Percentiles rank a stretch among this genome's conserved stretches.
phyloP scores from a whole-genome alignment of 2,329 filamentous ascomycete species.

The Tothia fuscella region DNA sequence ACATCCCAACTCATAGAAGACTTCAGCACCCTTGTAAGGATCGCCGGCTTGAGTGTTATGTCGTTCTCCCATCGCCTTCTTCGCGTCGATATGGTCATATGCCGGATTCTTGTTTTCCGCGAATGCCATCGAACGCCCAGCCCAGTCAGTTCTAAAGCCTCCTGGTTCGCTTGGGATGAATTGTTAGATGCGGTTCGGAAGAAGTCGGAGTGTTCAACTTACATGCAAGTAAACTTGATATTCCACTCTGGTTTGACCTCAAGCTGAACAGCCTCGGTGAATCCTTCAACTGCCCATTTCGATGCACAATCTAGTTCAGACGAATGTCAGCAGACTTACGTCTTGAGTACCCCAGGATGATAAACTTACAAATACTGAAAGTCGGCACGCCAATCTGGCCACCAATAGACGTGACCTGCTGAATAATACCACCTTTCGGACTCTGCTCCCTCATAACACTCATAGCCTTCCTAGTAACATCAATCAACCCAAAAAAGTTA shows the following conservation, averaged over 20 bases:
- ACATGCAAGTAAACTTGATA: slow-evolving; percentile 34
- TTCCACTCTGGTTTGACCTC: slow-evolving; percentile 37
- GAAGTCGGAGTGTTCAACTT: too few species aligned
- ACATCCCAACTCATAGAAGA: slow-evolving; percentile 43
- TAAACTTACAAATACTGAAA: slow-evolving; percentile 24
- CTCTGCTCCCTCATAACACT: slow-evolving; percentile 33
- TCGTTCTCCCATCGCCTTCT: slow-evolving; percentile 27
- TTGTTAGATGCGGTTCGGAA: too few species aligned
- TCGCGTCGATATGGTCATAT: slow-evolving; percentile 37
- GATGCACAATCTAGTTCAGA: slow-evolving; percentile 23
- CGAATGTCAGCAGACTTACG: background rate
- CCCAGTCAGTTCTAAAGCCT: slow-evolving; percentile 35
- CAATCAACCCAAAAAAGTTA: slow-evolving; percentile 47
- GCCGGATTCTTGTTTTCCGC: slow-evolving; percentile 31
- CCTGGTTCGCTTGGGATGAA: slow-evolving; percentile 16
- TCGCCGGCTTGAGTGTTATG: slow-evolving; percentile 38
- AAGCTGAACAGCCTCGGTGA: slow-evolving; percentile 30
- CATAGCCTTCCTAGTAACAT: slow-evolving; percentile 37
- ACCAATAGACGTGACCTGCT: slow-evolving; percentile 45
- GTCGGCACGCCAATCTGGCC: slow-evolving; percentile 31
- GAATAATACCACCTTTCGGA: slow-evolving; percentile 39
- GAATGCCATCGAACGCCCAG: slow-evolving; percentile 35
- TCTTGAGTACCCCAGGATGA: background rate
- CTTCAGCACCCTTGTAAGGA: slow-evolving; percentile 36
- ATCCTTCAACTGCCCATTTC: slow-evolving; percentile 38